Evolutionary conservation across 1,284 basidiomycete genomes (phyloP).

Genomic region (Boletus semigastroideus): DNA sequence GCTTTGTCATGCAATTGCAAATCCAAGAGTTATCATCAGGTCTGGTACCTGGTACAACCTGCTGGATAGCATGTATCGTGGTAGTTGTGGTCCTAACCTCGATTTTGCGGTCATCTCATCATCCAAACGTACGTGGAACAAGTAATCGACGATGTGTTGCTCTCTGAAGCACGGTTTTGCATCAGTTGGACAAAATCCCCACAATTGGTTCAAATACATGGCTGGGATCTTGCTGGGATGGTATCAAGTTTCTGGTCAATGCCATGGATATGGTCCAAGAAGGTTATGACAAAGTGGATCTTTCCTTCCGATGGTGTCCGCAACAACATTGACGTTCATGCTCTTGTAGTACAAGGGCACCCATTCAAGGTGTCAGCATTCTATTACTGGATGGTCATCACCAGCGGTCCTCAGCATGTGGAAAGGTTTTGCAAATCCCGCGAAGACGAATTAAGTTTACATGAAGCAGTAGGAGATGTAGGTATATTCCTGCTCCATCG

Average conservation of each 20-base stretch:
- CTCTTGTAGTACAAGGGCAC: constrained; percentile 34
- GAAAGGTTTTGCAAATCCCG: constrained; percentile 43
- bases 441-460: constrained; percentile 30
- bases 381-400: constrained; percentile 42
- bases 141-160: not conserved
- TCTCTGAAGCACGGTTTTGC: not conserved
- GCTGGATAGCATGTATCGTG: not conserved
- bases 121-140: constrained; percentile 1
- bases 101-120: not conserved
- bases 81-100: not conserved
- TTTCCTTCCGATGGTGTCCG: not conserved
- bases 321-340: not conserved
- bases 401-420: constrained; percentile 36
- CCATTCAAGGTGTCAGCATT: constrained; percentile 44
- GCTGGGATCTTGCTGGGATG: constrained; percentile 22
- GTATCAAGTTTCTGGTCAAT: constrained; percentile 8
- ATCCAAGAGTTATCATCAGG: not conserved
- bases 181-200: constrained; percentile 22
- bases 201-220: constrained; percentile 23
- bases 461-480: constrained; percentile 11
- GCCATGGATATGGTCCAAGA: constrained; percentile 18
- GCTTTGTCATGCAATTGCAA: constrained; percentile 1
- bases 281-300: constrained; percentile 23
- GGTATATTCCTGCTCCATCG: not conserved
- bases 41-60: not conserved